phyloP scores from a whole-genome alignment of 345 rosid genomes.

The Physaria fendleri region DNA sequence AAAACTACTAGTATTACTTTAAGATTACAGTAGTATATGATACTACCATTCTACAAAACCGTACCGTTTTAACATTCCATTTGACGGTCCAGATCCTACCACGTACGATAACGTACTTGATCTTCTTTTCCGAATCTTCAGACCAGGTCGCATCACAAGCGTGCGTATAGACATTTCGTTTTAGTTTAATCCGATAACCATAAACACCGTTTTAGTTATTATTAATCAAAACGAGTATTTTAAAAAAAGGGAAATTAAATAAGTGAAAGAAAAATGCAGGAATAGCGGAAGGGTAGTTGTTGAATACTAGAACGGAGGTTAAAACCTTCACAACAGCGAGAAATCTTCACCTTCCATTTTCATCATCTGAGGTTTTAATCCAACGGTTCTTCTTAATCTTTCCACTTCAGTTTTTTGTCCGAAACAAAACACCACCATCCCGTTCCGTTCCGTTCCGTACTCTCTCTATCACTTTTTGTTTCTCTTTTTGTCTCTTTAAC shows the following conservation, averaged over 20 bases:
- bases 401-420: background rate
- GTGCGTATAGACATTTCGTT: no score
- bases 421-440: constrained; percentile 5
- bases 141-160: no score
- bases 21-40: no score
- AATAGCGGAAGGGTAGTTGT: constrained; percentile 24
- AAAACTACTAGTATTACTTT: no score
- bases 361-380: constrained; percentile 29
- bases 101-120: no score
- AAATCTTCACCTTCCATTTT: constrained; percentile 22
- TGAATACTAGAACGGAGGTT: constrained; percentile 26
- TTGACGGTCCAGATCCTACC: no score
- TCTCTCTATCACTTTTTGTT: constrained; percentile 18
- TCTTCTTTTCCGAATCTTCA: no score
- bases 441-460: constrained; percentile 12
- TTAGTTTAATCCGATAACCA: no score
- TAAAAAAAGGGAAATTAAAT: background rate
- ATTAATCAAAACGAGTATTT: background rate
- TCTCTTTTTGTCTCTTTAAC: constrained; percentile 24
- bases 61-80: no score
- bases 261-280: background rate
- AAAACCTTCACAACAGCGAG: constrained; percentile 3
- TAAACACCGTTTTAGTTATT: no score
- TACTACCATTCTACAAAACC: no score
- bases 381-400: constrained; percentile 28